phyloP scores from a whole-genome alignment of 495 filamentous ascomycete genomes.

The Xeromyces bisporus region DNA sequence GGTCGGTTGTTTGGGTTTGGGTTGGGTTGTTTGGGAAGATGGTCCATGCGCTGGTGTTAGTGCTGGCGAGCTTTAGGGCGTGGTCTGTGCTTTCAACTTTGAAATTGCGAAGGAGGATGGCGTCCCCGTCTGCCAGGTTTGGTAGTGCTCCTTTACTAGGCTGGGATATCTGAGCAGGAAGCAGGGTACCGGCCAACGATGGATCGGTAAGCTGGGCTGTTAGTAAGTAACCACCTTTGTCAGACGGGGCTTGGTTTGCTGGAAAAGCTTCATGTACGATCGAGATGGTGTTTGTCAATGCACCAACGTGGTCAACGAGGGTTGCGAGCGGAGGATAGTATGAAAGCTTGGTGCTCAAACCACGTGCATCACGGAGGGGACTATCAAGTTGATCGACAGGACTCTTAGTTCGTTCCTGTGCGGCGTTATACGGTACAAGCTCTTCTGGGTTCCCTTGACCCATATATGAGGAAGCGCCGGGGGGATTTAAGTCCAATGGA shows the following conservation, averaged over 20 bases:
- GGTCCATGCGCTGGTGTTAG: constrained; percentile 44
- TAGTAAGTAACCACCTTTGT: constrained; percentile 52
- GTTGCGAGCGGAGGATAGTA: constrained; percentile 54
- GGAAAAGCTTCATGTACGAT: constrained; percentile 41
- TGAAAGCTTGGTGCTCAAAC: constrained; percentile 43
- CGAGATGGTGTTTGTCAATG: constrained; percentile 47
- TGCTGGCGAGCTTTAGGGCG: constrained; percentile 30
- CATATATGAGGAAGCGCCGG: neutral
- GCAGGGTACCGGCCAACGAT: constrained; percentile 26
- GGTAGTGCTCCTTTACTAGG: constrained; percentile 59
- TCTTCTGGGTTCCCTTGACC: neutral
- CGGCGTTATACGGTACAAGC: neutral
- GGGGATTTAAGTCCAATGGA: neutral
- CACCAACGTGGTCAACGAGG: constrained; percentile 37
- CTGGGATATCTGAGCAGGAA: constrained; percentile 52
- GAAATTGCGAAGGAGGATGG: constrained; percentile 60
- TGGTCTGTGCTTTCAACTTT: constrained; percentile 37
- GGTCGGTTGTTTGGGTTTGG: constrained; percentile 34
- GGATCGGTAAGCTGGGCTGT: constrained; percentile 56
- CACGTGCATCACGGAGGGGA: constrained; percentile 21
- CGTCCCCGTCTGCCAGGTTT: constrained; percentile 48
- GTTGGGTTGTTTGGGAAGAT: constrained; percentile 31
- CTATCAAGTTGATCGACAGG: constrained; percentile 1
- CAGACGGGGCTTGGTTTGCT: constrained; percentile 42
- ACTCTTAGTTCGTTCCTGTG: constrained; percentile 1